Conservation (phyloP, 257 asterid genomes). For the Petunia secreta region DNA sequence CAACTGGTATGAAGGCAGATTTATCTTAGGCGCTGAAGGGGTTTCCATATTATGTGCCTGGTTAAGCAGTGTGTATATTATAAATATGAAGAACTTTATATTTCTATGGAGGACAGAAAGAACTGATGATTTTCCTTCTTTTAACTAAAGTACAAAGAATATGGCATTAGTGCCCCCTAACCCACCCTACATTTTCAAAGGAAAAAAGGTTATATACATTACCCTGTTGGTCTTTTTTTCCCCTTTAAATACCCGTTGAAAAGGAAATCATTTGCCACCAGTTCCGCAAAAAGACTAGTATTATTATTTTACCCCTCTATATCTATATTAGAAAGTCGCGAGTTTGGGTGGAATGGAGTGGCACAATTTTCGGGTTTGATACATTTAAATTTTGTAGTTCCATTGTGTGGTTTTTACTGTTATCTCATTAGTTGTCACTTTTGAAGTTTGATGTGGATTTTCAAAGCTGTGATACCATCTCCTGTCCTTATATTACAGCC, state of each 20-base stretch:
- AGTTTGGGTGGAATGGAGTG: not conserved
- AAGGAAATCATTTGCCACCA: not conserved
- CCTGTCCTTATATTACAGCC: slow-evolving; percentile 51
- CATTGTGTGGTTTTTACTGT: not conserved
- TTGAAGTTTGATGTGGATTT: slow-evolving; percentile 12
- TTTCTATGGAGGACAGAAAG: not conserved
- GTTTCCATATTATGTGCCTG: not conserved
- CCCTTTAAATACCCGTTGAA: not conserved
- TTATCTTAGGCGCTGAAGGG: not conserved
- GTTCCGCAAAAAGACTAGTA: not conserved
- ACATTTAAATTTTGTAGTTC: not conserved
- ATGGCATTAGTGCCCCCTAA: not conserved
- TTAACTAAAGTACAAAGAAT: not conserved
- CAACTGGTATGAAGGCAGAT: not conserved
- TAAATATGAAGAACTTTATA: slow-evolving; percentile 3
- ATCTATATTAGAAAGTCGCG: not conserved
- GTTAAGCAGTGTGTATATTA: not conserved
- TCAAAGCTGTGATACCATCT: slow-evolving; percentile 9
- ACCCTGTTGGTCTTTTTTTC: not conserved
- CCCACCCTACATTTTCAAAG: not conserved
- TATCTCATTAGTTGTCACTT: not conserved
- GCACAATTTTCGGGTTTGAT: not conserved
- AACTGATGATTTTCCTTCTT: not conserved
- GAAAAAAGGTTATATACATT: not conserved
- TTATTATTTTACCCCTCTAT: not conserved